A percentile compares a stretch with the other conserved stretches of the same genome.
Evolutionary conservation across 1,284 basidiomycete species (phyloP).

Genomic region (Baeospora myosura): DNA sequence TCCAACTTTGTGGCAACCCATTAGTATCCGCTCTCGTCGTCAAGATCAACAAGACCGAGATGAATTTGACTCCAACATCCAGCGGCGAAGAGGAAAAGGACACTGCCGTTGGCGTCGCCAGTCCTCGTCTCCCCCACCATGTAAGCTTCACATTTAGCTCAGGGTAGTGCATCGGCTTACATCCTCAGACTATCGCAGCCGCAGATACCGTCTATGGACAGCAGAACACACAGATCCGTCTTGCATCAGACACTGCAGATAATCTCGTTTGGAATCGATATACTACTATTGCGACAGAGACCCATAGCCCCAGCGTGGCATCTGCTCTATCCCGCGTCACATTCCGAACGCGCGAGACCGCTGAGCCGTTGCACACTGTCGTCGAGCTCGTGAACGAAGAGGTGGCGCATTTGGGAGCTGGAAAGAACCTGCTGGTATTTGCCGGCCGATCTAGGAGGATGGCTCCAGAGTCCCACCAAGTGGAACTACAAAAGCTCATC

Average conservation of each 20-base stretch:
- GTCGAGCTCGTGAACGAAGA: constrained; percentile 34
- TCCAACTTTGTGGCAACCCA: constrained; percentile 70
- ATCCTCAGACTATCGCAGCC: constrained; percentile 16
- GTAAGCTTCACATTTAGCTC: constrained; percentile 22
- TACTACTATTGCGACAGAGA: constrained; percentile 22
- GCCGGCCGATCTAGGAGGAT: constrained; percentile 65
- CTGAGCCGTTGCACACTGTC: constrained; percentile 47
- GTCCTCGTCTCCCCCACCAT: constrained; percentile 37
- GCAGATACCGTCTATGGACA: constrained; percentile 64
- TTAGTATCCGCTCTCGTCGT: constrained; percentile 69
- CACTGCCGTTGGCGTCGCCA: constrained; percentile 23
- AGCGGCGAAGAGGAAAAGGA: constrained; percentile 1
- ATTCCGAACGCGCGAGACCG: constrained; percentile 46
- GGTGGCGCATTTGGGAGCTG: constrained; percentile 11
- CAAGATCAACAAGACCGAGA: constrained; percentile 47
- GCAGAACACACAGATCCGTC: constrained; percentile 45
- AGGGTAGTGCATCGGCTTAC: not conserved
- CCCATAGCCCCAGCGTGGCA: constrained; percentile 21
- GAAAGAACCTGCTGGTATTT: constrained; percentile 46
- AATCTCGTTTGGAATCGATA: constrained; percentile 55
- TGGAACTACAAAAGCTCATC: constrained; percentile 60
- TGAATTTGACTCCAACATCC: constrained; percentile 13
- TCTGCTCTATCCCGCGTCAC: constrained; percentile 42
- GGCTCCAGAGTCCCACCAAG: constrained; percentile 54
- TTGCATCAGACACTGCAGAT: constrained; percentile 69